A percentile compares a stretch with the other conserved stretches of the same genome.
Conservation (phyloP, 1,284 basidiomycete genomes). For the Phellinidium pouzarii region DNA sequence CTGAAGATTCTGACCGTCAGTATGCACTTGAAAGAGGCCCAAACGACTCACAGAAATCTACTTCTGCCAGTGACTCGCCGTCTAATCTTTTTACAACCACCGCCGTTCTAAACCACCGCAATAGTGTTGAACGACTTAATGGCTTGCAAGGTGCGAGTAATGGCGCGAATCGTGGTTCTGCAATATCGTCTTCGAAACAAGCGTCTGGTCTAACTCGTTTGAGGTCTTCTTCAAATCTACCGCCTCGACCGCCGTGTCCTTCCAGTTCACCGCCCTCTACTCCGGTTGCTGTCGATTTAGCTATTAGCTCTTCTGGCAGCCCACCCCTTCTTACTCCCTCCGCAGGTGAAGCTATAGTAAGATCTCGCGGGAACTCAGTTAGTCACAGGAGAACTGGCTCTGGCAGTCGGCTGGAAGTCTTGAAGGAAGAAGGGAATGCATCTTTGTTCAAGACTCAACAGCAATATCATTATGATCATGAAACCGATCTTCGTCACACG, state of each 20-base stretch:
- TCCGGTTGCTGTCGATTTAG: constrained; percentile 25
- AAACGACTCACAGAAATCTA: constrained; percentile 1
- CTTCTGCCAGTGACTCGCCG: constrained; percentile 7
- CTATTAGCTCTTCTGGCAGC: constrained; percentile 23
- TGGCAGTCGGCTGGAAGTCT: constrained; percentile 46
- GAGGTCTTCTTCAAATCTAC: constrained; percentile 39
- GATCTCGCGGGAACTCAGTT: constrained; percentile 41
- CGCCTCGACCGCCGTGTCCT: constrained; percentile 36
- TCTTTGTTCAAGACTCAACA: constrained; percentile 22
- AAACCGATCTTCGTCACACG: constrained; percentile 18
- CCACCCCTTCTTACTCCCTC: constrained; percentile 19
- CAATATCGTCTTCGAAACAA: constrained; percentile 1
- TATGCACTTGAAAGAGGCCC: neutral
- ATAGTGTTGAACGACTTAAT: constrained; percentile 1
- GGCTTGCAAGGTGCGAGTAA: neutral
- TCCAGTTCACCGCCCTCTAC: constrained; percentile 26
- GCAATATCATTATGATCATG: constrained; percentile 25
- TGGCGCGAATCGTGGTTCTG: constrained; percentile 7
- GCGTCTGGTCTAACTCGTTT: constrained; percentile 29
- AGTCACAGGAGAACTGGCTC: constrained; percentile 52
- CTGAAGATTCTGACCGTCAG: neutral
- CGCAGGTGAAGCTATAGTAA: constrained; percentile 17
- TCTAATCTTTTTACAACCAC: neutral
- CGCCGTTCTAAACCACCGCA: neutral
- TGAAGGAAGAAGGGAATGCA: constrained; percentile 52